Conservation (phyloP, 352 stramenopile species). For the Phytophthora pinifolia region DNA sequence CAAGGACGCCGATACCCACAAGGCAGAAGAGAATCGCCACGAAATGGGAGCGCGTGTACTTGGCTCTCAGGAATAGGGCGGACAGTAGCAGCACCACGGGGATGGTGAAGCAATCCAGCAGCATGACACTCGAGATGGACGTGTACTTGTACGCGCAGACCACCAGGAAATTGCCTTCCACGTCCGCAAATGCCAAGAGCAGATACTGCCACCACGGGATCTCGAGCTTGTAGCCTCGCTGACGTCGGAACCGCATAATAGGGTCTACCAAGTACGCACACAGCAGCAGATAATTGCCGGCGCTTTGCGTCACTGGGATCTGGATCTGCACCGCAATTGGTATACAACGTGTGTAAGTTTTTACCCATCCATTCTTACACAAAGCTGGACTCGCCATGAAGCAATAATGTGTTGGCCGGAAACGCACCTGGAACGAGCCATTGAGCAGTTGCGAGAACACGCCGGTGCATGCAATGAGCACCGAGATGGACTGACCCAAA, state of each 20-base stretch:
- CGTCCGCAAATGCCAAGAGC: constrained; percentile 92
- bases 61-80: constrained; percentile 79
- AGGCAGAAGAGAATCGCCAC: constrained; percentile 84
- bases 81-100: constrained; percentile 95
- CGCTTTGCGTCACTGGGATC: constrained; percentile 73
- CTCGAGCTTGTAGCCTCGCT: constrained; percentile 58
- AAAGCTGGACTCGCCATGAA: constrained; percentile 18
- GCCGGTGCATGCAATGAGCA: constrained; percentile 86
- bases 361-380: neutral
- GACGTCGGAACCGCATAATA: constrained; percentile 37
- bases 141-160: constrained; percentile 97
- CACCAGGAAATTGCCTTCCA: constrained; percentile 95
- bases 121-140: constrained; percentile 94
- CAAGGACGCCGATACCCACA: constrained; percentile 75
- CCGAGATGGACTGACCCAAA: constrained; percentile 87
- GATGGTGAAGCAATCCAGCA: constrained; percentile 96
- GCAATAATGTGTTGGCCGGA: neutral
- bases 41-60: constrained; percentile 78
- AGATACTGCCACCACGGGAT: constrained; percentile 89
- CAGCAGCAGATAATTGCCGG: constrained; percentile 69
- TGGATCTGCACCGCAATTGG: constrained; percentile 49
- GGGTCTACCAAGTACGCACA: constrained; percentile 57
- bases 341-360: constrained; percentile 10
- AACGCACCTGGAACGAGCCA: constrained; percentile 68
- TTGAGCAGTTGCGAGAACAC: constrained; percentile 87